Conservation (phyloP, 345 rosid genomes). For the Lumnitzera racemosa region DNA sequence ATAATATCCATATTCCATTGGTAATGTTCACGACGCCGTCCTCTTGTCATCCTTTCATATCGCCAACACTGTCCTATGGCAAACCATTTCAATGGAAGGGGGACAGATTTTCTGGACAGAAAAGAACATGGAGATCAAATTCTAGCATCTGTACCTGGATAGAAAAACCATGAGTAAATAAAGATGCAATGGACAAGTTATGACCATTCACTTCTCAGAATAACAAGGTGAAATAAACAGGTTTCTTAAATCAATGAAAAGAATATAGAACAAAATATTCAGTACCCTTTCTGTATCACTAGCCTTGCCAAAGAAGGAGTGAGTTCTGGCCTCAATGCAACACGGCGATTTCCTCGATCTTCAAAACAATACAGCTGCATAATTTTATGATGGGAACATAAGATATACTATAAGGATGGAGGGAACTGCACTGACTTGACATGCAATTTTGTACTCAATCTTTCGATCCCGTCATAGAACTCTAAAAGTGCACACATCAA, state of each 20-base stretch:
- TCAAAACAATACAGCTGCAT: conserved; percentile 89
- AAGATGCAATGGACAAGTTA: conserved; percentile 2
- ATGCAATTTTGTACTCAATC: too few relatives aligned
- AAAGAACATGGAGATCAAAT: conserved; percentile 55
- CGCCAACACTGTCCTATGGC: conserved; percentile 97
- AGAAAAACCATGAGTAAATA: conserved; percentile 32
- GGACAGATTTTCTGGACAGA: conserved; percentile 79
- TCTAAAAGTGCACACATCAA: too few relatives aligned
- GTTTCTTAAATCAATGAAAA: not conserved
- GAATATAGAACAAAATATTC: conserved; percentile 2
- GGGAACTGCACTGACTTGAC: too few relatives aligned
- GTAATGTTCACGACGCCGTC: conserved; percentile 92
- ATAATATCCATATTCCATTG: conserved; percentile 99
- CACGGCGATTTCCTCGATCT: conserved; percentile 91
- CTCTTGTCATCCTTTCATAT: conserved; percentile 96
- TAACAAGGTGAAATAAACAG: not conserved
- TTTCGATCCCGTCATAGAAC: too few relatives aligned
- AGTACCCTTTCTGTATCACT: conserved; percentile 91
- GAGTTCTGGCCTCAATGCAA: conserved; percentile 97
- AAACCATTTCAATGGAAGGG: conserved; percentile 96
- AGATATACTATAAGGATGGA: too few relatives aligned
- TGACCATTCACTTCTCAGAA: not conserved
- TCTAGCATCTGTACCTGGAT: conserved; percentile 56
- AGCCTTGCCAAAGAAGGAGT: conserved; percentile 94
- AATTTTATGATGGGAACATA: too few relatives aligned